These are phyloP conservation scores for Thelephora terrestris DNA, from an alignment of 1,284 basidiomycete genomes.

Conservation along the genomic window DNA sequence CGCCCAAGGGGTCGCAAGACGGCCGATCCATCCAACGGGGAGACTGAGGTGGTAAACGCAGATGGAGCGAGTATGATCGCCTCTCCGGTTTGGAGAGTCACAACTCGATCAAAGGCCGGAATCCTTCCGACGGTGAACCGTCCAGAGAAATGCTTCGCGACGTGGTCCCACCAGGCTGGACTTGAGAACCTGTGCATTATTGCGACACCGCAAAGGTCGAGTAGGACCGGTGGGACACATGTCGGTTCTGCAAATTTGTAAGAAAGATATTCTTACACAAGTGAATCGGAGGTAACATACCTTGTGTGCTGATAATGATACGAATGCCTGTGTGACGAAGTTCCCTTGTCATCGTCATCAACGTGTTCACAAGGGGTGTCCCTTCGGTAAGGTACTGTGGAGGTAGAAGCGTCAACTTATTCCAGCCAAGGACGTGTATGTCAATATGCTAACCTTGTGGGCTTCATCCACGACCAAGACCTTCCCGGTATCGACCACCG, in stretches of 20 bases:
- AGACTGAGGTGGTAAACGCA: constrained; percentile 32
- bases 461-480: constrained; percentile 67
- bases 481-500: constrained; percentile 52
- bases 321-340: constrained; percentile 66
- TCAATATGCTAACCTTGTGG: constrained; percentile 44
- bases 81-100: constrained; percentile 58
- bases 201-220: constrained; percentile 56
- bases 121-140: constrained; percentile 34
- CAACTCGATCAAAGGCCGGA: constrained; percentile 57
- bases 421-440: neutral
- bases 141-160: constrained; percentile 55
- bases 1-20: constrained; percentile 35
- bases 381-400: constrained; percentile 47
- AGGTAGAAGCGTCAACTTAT: neutral
- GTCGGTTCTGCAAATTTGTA: constrained; percentile 47
- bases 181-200: constrained; percentile 67
- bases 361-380: constrained; percentile 39
- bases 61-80: constrained; percentile 56
- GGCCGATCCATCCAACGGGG: neutral
- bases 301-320: constrained; percentile 65
- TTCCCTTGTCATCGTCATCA: constrained; percentile 52
- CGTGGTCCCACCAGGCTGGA: constrained; percentile 61
- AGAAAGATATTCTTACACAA: neutral
- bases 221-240: constrained; percentile 52
- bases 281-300: constrained; percentile 19